These are phyloP conservation scores for Wickerhamomyces sp. DNA, from an alignment of 1,139 yeast genomes.

Conservation along the genomic window DNA sequence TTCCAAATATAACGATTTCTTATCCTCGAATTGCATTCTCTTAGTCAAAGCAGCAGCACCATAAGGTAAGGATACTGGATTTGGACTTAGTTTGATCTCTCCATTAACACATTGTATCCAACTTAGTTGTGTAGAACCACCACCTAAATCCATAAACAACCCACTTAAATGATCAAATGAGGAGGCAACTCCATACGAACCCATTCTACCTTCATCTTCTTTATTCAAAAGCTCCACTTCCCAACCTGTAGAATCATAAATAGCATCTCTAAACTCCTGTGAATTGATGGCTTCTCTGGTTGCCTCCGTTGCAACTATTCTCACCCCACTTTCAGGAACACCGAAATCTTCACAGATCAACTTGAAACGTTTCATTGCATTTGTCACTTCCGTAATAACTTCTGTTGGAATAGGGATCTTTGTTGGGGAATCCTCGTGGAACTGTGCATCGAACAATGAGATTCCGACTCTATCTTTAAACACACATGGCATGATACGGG, in stretches of 20 bases:
- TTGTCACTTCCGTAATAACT: constrained; percentile 48
- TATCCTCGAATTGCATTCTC: constrained; percentile 43
- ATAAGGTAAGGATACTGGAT: constrained; percentile 57
- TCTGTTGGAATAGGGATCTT: constrained; percentile 50
- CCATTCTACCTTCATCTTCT: constrained; percentile 57
- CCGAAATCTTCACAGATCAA: constrained; percentile 64
- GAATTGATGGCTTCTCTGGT: constrained; percentile 60
- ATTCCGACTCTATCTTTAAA: constrained; percentile 66
- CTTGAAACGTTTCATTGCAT: constrained; percentile 57
- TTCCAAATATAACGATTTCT: constrained; percentile 39
- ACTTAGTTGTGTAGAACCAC: constrained; percentile 58
- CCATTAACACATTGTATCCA: constrained; percentile 58
- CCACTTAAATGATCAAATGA: constrained; percentile 59
- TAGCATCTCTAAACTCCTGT: constrained; percentile 45
- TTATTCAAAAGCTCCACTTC: constrained; percentile 49
- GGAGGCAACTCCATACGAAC: constrained; percentile 65
- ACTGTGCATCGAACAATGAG: constrained; percentile 56
- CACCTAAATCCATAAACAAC: constrained; percentile 61
- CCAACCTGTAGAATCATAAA: constrained; percentile 55
- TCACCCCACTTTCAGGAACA: constrained; percentile 49
- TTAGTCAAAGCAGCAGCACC: constrained; percentile 62
- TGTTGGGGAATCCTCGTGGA: constrained; percentile 31
- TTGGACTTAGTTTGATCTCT: constrained; percentile 43
- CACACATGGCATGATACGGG: constrained; percentile 65
- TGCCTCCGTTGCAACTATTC: constrained; percentile 65